These are phyloP conservation scores for Kickxella alabastrina DNA, from an alignment of 192 early-diverging fungal genomes.

Conservation along the genomic window DNA sequence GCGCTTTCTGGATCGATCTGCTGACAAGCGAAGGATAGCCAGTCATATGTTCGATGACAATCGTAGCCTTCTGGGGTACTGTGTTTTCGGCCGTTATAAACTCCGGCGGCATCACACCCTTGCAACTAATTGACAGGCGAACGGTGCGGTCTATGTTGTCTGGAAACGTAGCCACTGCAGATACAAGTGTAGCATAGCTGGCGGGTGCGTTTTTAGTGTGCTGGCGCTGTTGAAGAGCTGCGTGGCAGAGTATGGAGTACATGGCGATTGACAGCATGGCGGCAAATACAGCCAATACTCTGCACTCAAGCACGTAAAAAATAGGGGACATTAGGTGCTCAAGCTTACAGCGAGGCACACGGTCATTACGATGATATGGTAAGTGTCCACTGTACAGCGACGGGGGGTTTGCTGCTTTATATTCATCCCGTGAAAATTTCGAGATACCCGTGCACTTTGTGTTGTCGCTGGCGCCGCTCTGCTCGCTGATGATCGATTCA, in stretches of 20 bases:
- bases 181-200: not conserved
- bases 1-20: slow-evolving; percentile 18
- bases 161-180: not conserved
- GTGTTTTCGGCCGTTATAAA: not conserved
- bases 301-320: not conserved
- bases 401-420: too few relatives aligned
- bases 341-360: not conserved
- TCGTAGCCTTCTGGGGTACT: slow-evolving; percentile 13
- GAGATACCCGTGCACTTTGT: too few relatives aligned
- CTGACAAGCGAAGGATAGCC: slow-evolving; percentile 29
- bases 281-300: not conserved
- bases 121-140: slow-evolving; percentile 23
- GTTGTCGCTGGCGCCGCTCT: not conserved
- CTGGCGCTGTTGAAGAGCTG: not conserved
- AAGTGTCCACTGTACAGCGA: too few relatives aligned
- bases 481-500: slow-evolving; percentile 1
- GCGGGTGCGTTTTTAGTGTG: not conserved
- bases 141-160: not conserved
- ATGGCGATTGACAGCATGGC: not conserved
- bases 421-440: too few relatives aligned
- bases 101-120: slow-evolving; percentile 2
- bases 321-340: not conserved
- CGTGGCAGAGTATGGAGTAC: not conserved
- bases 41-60: slow-evolving; percentile 35
- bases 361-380: too few relatives aligned